A percentile compares a stretch with the other conserved stretches of the same genome.
phyloP scores from a whole-genome alignment of 2,329 filamentous ascomycete species.

The Trichoderma pleuroti region DNA sequence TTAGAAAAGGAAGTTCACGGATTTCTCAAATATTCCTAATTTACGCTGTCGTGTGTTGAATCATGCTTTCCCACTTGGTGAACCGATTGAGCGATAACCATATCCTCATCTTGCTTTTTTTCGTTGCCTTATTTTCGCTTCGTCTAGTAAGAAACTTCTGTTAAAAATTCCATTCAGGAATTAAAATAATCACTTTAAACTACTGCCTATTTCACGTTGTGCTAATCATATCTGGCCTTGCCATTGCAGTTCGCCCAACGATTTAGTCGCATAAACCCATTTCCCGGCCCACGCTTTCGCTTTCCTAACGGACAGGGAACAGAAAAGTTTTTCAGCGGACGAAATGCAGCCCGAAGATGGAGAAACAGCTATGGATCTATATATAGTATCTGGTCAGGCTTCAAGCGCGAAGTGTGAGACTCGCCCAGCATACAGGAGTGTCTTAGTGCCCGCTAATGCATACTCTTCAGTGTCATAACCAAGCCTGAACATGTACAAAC shows the following conservation, averaged over 20 bases:
- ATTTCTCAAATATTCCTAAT: background rate
- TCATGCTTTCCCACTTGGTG: background rate
- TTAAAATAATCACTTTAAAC: too few species aligned
- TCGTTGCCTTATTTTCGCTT: background rate
- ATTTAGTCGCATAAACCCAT: background rate
- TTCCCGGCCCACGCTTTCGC: conserved; percentile 3
- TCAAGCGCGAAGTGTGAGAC: conserved; percentile 16
- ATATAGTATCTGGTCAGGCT: conserved; percentile 18
- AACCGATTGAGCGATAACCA: background rate
- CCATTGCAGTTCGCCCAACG: background rate
- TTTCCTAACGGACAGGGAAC: conserved; percentile 19
- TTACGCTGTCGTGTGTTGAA: background rate
- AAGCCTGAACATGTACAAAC: conserved; percentile 5
- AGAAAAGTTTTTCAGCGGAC: conserved; percentile 15
- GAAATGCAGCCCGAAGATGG: conserved; percentile 2
- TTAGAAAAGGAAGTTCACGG: background rate
- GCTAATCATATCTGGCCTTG: background rate
- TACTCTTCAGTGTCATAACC: background rate
- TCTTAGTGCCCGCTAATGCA: background rate
- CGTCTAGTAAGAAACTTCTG: background rate
- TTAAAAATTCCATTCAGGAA: background rate
- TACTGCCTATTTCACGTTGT: background rate
- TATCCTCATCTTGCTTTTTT: background rate
- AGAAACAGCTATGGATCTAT: background rate
- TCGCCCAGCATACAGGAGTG: background rate